Evolutionary conservation across 2,329 filamentous ascomycete species (phyloP).

Genomic region (Ilyonectria destructans): DNA sequence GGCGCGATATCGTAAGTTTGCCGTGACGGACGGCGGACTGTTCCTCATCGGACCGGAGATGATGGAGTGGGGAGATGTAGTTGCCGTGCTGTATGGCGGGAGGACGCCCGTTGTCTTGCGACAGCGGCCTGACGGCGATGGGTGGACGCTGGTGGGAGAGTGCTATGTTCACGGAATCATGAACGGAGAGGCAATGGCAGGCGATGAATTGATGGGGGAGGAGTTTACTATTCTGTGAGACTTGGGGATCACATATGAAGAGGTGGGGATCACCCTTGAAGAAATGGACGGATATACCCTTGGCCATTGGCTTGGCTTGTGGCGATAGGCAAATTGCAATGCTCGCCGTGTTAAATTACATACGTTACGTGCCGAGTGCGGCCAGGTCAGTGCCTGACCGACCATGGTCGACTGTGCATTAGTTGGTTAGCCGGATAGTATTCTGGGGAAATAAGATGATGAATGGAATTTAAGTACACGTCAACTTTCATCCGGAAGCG

Average conservation of each 20-base stretch:
- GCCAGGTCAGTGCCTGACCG: no score
- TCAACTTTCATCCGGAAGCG: no score
- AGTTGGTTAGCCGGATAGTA: no score
- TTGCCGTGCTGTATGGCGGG: constrained; percentile 54
- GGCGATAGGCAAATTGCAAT: background rate
- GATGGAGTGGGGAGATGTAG: constrained; percentile 50
- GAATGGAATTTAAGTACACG: no score
- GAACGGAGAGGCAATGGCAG: constrained; percentile 52
- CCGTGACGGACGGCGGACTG: constrained; percentile 50
- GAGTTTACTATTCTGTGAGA: constrained; percentile 51
- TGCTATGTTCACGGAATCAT: constrained; percentile 58
- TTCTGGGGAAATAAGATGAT: no score
- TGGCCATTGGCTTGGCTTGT: constrained; percentile 3
- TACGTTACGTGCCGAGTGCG: background rate
- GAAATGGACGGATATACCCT: constrained; percentile 29
- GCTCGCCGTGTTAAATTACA: background rate
- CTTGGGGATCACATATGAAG: background rate
- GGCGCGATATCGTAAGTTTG: constrained; percentile 54
- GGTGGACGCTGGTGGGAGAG: constrained; percentile 54
- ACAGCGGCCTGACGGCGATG: constrained; percentile 18
- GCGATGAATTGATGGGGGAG: constrained; percentile 46
- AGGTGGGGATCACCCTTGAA: background rate
- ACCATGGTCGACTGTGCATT: background rate
- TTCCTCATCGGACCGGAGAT: constrained; percentile 54
- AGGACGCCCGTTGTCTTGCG: constrained; percentile 54